Base-by-base conservation (phyloP, 139 green algal species). In the Tetradesmus lagerheimii region DNA sequence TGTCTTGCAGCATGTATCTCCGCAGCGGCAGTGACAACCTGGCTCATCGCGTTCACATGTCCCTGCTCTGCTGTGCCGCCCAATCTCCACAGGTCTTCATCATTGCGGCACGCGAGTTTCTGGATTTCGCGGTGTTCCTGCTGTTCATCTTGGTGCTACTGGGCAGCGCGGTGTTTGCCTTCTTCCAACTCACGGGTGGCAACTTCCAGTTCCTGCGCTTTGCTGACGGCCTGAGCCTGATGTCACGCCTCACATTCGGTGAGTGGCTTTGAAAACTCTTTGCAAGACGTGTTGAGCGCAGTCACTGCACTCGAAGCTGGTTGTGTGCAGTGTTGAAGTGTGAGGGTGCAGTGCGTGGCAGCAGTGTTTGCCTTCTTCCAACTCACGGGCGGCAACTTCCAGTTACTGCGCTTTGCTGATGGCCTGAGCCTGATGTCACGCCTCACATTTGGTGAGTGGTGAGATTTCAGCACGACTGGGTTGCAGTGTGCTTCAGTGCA, bases 281-380 rank as follows among this genome's bases (percentile, higher is more conserved):
- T n/a, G n/a, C n/a, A n/a, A n/a, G n/a, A n/a, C n/a, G n/a, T n/a
- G n/a, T n/a, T n/a, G n/a, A 50, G 43, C 43, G 43, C 43, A 62
- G 47, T 62, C 47, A n/a, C n/a, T n/a, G n/a, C n/a, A n/a, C n/a
- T n/a, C n/a, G n/a, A n/a, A n/a, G n/a, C n/a, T n/a, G n/a, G n/a
- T n/a, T n/a, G n/a, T n/a, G n/a, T n/a, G n/a, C n/a, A n/a, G n/a
- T n/a, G n/a, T n/a, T n/a, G n/a, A n/a, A n/a, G n/a, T n/a, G n/a
- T n/a, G n/a, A n/a, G n/a, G n/a, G n/a, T n/a, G n/a, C n/a, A n/a
- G n/a, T n/a, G n/a, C n/a, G n/a, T n/a, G n/a, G n/a, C n/a, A n/a
- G 87, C 87, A 0, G 34, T 87, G 29, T 91, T 91, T 77, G 87
- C 87, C n/a, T 91, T 91, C 87, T 91, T 91, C 87, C 87, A 91